Conservation (phyloP, 805 yeast genomes). For the Scheffersomyces ergatensis region DNA sequence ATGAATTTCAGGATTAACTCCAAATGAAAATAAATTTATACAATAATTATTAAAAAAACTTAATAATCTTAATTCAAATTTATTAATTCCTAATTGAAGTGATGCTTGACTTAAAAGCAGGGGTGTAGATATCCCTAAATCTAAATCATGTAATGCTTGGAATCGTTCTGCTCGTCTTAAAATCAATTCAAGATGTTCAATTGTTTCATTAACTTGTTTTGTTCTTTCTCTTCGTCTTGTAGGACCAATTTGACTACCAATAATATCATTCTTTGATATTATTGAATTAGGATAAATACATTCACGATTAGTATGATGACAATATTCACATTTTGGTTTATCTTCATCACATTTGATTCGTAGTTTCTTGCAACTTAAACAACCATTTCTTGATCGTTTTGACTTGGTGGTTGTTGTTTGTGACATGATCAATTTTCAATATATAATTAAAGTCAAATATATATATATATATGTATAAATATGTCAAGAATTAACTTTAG, state of each 20-base stretch:
- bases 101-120: constrained; percentile 13
- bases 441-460: no score
- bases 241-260: no score
- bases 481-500: no score
- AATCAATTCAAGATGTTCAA: neutral
- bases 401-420: neutral
- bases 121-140: neutral
- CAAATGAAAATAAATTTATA: constrained; percentile 22
- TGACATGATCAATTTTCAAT: no score
- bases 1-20: constrained; percentile 16
- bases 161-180: neutral
- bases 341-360: constrained; percentile 31
- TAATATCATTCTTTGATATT: no score
- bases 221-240: no score
- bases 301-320: constrained; percentile 17
- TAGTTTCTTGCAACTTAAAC: constrained; percentile 28
- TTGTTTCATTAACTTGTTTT: neutral
- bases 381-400: constrained; percentile 22
- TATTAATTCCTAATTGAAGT: constrained; percentile 11
- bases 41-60: constrained; percentile 28
- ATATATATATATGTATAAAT: no score
- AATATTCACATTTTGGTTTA: constrained; percentile 32
- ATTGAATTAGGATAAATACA: neutral
- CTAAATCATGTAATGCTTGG: neutral
- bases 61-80: constrained; percentile 10